These are phyloP conservation scores for Trichopus zeylanicus DNA, from an alignment of 116 monocot species.

Conservation along the genomic window DNA sequence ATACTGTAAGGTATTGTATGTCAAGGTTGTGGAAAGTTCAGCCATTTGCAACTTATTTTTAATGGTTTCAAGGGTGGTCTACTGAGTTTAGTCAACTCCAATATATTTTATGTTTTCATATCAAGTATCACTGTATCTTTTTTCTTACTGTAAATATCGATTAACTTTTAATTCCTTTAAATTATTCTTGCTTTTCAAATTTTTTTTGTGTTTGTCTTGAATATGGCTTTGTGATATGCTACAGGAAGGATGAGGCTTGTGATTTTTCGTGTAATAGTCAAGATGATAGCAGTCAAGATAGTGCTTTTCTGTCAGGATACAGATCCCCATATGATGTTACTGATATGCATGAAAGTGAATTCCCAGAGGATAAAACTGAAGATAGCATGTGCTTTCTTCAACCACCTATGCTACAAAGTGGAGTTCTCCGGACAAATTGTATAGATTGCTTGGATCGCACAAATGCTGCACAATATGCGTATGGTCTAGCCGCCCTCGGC, in stretches of 20 bases:
- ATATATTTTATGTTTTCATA: too few species aligned
- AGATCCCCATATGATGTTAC: constrained; percentile 11
- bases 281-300: neutral
- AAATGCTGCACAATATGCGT: constrained; percentile 93
- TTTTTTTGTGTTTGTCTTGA: neutral
- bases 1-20: too few species aligned
- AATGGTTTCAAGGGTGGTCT: too few species aligned
- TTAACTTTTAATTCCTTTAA: neutral
- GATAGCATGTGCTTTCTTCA: constrained; percentile 12
- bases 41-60: too few species aligned
- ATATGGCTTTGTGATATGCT: neutral
- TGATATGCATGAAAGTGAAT: constrained; percentile 8
- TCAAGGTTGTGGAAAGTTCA: too few species aligned
- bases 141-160: neutral
- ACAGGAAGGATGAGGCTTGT: constrained; percentile 29
- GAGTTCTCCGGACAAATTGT: constrained; percentile 92
- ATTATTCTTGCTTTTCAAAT: constrained; percentile 1
- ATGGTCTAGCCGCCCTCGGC: constrained; percentile 79
- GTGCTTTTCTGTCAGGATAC: neutral
- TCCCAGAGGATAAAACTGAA: constrained; percentile 11
- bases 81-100: too few species aligned
- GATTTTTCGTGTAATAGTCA: neutral
- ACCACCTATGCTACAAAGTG: constrained; percentile 42
- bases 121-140: neutral
- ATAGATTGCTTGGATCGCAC: constrained; percentile 97